These are phyloP conservation scores for Meira miltonrushii DNA, from an alignment of 1,284 basidiomycete genomes.

Conservation along the genomic window DNA sequence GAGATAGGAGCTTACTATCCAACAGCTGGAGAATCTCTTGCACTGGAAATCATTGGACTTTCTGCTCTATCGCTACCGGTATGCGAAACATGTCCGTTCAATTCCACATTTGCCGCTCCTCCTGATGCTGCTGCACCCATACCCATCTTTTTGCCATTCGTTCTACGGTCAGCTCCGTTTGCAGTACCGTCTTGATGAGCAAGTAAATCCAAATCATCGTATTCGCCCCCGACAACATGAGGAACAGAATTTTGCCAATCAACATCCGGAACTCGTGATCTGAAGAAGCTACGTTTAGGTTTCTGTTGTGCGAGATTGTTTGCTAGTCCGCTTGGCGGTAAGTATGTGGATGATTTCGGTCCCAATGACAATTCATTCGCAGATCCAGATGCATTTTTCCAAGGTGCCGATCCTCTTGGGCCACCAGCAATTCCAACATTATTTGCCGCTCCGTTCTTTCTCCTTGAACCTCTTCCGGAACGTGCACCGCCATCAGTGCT, in stretches of 20 bases:
- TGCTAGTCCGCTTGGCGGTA: background rate
- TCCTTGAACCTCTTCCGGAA: background rate
- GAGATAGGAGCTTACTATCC: background rate
- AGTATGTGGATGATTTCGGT: background rate
- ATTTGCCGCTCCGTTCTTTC: background rate
- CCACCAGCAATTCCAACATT: constrained; percentile 5
- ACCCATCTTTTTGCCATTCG: background rate
- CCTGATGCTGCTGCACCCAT: background rate
- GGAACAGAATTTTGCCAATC: constrained; percentile 15
- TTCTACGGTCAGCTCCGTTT: background rate
- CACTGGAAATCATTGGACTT: constrained; percentile 1
- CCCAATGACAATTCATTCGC: background rate
- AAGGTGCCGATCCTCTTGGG: background rate
- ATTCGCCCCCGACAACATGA: background rate
- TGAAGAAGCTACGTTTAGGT: constrained; percentile 33
- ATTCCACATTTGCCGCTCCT: background rate
- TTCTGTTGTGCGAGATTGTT: background rate
- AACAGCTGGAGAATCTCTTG: constrained; percentile 1
- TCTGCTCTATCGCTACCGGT: constrained; percentile 1
- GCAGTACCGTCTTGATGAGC: background rate
- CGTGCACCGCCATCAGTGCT: background rate
- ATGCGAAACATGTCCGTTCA: background rate
- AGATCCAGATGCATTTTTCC: background rate
- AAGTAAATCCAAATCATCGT: constrained; percentile 3
- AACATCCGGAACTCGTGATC: constrained; percentile 26